phyloP scores from a whole-genome alignment of 2,329 filamentous ascomycete species.

The Xylaria hypoxylon region DNA sequence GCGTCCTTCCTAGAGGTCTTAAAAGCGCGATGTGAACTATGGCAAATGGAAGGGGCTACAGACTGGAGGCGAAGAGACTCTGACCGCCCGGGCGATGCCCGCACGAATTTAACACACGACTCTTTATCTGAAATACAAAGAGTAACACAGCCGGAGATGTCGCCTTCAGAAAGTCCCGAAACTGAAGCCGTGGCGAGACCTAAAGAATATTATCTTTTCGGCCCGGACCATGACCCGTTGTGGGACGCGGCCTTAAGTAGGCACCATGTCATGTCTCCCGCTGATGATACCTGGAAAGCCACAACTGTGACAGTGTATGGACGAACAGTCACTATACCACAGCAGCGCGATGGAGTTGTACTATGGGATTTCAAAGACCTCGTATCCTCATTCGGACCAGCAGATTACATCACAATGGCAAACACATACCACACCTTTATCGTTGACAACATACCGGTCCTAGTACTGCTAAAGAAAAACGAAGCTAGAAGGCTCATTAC shows the following conservation, averaged over 20 bases:
- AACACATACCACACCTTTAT: constrained; percentile 84
- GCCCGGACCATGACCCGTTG: constrained; percentile 43
- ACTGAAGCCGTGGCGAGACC: constrained; percentile 40
- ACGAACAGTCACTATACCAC: constrained; percentile 69
- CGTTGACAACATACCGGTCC: constrained; percentile 74
- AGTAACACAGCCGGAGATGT: background rate
- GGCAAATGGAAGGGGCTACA: constrained; percentile 81
- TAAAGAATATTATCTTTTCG: constrained; percentile 47
- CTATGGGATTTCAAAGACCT: constrained; percentile 77
- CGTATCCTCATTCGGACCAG: constrained; percentile 77
- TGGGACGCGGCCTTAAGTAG: constrained; percentile 46
- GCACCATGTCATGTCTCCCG: constrained; percentile 14
- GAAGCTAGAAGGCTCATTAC: constrained; percentile 85
- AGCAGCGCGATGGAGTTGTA: constrained; percentile 67
- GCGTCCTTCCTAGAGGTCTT: constrained; percentile 79
- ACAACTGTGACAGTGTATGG: constrained; percentile 69
- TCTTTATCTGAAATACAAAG: constrained; percentile 16
- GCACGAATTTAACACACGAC: constrained; percentile 31
- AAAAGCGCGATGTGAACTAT: constrained; percentile 82
- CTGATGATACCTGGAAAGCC: constrained; percentile 55
- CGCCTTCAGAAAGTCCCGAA: constrained; percentile 11
- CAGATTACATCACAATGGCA: constrained; percentile 85
- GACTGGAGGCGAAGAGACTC: constrained; percentile 75
- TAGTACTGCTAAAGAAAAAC: constrained; percentile 78
- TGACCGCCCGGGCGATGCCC: constrained; percentile 43